phyloP scores from a whole-genome alignment of 768 basidiomycete species.

The Mycena maculata region DNA sequence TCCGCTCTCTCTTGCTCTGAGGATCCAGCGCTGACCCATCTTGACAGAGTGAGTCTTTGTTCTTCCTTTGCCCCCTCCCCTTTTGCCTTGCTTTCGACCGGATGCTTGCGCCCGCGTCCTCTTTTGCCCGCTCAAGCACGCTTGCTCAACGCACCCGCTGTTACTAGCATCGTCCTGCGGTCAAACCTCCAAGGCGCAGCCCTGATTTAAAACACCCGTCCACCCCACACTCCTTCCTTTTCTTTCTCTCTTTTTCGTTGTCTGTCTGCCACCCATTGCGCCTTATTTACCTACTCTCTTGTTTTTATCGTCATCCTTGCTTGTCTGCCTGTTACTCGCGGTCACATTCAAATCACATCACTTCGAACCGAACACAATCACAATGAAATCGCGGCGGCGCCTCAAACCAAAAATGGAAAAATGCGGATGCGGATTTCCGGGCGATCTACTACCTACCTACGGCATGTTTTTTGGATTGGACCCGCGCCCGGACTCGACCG shows the following conservation, averaged over 20 bases:
- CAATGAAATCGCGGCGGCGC: neutral
- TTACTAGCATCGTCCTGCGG: slow-evolving; percentile 74
- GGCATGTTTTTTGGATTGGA: too few relatives aligned
- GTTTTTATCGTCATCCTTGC: slow-evolving; percentile 35
- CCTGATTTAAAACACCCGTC: slow-evolving; percentile 59
- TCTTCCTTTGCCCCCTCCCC: slow-evolving; percentile 41
- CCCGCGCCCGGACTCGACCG: too few relatives aligned
- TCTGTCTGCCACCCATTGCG: slow-evolving; percentile 34
- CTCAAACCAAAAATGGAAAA: too few relatives aligned
- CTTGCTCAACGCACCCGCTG: slow-evolving; percentile 29
- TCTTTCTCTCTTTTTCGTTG: slow-evolving; percentile 9
- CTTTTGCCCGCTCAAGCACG: slow-evolving; percentile 36
- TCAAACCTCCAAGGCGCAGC: slow-evolving; percentile 73
- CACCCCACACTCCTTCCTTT: slow-evolving; percentile 37
- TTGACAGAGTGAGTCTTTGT: slow-evolving; percentile 72
- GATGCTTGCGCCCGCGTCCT: slow-evolving; percentile 36
- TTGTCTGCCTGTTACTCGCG: slow-evolving; percentile 29
- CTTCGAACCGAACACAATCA: neutral
- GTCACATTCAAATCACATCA: neutral
- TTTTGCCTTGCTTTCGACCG: slow-evolving; percentile 37
- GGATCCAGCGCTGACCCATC: slow-evolving; percentile 23
- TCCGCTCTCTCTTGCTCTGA: slow-evolving; percentile 26
- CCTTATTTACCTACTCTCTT: slow-evolving; percentile 40
- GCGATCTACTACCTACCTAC: too few relatives aligned
- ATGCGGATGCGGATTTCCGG: too few relatives aligned